A percentile compares a stretch with the other conserved stretches of the same genome.
Conservation (phyloP, 2,329 filamentous ascomycete genomes). For the Acephala macrosclerotiorum region DNA sequence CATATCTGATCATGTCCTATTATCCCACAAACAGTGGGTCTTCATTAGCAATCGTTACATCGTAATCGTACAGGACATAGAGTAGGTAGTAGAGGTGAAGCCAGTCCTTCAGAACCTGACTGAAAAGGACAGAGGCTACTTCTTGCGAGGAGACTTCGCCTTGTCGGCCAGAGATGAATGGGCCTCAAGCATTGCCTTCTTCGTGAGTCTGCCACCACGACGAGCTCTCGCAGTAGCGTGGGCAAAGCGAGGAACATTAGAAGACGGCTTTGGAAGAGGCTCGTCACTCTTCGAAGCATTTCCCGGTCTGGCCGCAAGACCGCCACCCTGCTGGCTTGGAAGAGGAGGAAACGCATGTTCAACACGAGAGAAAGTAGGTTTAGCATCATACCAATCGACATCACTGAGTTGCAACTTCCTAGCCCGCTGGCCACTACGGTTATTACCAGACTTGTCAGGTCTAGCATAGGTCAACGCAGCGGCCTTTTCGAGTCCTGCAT, state of each 20-base stretch:
- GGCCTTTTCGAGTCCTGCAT: conserved; percentile 64
- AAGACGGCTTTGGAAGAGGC: conserved; percentile 1
- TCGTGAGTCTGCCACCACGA: conserved; percentile 34
- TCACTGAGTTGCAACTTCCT: conserved; percentile 95
- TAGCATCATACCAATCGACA: conserved; percentile 85
- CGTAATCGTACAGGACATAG: conserved; percentile 19
- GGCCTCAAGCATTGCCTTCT: conserved; percentile 37
- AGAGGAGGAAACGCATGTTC: conserved; percentile 12
- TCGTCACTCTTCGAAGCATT: background rate
- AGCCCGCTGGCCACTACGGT: conserved; percentile 75
- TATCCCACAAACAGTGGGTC: conserved; percentile 30
- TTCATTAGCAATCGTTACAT: conserved; percentile 36
- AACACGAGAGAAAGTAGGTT: conserved; percentile 32
- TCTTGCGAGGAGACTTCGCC: conserved; percentile 21
- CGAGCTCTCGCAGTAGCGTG: conserved; percentile 17
- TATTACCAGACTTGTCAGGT: conserved; percentile 47
- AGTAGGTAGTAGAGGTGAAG: conserved; percentile 16
- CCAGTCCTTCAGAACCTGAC: background rate
- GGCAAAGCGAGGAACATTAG: background rate
- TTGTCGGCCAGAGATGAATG: conserved; percentile 29
- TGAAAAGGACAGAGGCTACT: conserved; percentile 28
- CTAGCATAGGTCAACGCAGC: conserved; percentile 44
- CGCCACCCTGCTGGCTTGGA: background rate
- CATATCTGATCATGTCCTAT: conserved; percentile 41
- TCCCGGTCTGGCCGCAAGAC: background rate